A percentile compares a stretch with the other conserved stretches of the same genome.
These are phyloP conservation scores for Aspergillus fijiensis DNA, from an alignment of 2,329 filamentous ascomycete genomes.

Conservation along the genomic window DNA sequence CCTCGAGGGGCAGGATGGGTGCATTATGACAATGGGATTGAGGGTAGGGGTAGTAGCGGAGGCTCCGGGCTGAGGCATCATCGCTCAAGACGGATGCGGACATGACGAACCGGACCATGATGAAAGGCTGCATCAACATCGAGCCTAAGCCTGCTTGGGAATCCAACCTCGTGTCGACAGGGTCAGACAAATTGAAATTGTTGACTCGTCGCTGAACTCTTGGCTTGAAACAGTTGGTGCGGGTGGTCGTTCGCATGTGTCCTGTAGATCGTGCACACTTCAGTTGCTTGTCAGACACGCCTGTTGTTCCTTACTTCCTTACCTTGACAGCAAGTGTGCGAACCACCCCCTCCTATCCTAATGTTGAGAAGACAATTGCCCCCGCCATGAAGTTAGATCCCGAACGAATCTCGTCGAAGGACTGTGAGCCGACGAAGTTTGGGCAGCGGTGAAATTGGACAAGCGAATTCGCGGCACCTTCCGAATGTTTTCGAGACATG, in stretches of 20 bases:
- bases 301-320: no score
- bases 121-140: background rate
- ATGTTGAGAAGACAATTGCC: no score
- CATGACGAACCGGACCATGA: background rate
- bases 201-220: background rate
- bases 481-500: background rate
- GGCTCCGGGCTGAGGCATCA: background rate
- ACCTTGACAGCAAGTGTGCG: no score
- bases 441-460: background rate
- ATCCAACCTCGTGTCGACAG: background rate
- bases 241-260: background rate
- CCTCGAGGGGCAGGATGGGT: background rate
- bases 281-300: no score
- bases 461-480: background rate
- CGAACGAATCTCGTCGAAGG: no score
- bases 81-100: conserved; percentile 5
- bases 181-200: background rate
- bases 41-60: background rate
- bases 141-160: background rate
- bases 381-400: no score
- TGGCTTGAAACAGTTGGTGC: background rate
- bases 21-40: background rate
- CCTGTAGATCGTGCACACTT: background rate
- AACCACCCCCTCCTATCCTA: no score
- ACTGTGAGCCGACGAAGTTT: no score